Evolutionary conservation across 176 grass and related monocot genomes (phyloP), one percentile per base, ranked within the genome.

Genomic region (Panicum miliaceum): DNA sequence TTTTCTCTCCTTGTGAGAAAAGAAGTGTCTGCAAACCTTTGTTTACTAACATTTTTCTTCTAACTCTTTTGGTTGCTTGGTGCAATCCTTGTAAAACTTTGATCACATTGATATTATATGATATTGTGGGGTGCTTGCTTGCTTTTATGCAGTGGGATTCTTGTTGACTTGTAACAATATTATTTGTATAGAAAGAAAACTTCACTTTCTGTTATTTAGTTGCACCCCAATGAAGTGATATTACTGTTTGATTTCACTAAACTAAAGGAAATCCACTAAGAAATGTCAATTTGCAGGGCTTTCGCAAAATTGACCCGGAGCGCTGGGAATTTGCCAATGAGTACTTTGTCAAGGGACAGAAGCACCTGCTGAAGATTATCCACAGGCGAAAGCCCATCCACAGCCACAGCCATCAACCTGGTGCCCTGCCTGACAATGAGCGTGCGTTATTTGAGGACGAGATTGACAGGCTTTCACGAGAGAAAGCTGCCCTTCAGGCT

Each of bases 241-340:
- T n/a, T 40, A 12, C 12, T 80, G 22, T 47, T 51, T 57, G 45
- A 53, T 87, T 82, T 0, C 47, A 16, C 19, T 77, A 54, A 64
- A 76, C 53, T 50, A 67, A 74, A 45, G 32, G 9, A 15, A 10
- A 65, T 29, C 19, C 40, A 23, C 77, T 58, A 12, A 72, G 8
- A 34, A 73, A 64, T 75, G 20, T 63, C 60, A 53, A 53, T 85
- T 65, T 88, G 78, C 81, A 98, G 95, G 96, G 96, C 63, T 99
- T 99, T 61, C 91, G 88, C 36, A 99, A 99, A 81, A 92, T 91
- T 73, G 96, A 99, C 56, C 90, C 96, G 15, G 93, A 99, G 86
- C 88, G 83, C 79, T 99, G 96, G 96, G 96, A 99, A 82, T 99
- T 99, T 48, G 85, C 89, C 46, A 99, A 99, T 41, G 93, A 96